Base-by-base conservation (phyloP, 1,284 basidiomycete species). In the Mycena citricolor region DNA sequence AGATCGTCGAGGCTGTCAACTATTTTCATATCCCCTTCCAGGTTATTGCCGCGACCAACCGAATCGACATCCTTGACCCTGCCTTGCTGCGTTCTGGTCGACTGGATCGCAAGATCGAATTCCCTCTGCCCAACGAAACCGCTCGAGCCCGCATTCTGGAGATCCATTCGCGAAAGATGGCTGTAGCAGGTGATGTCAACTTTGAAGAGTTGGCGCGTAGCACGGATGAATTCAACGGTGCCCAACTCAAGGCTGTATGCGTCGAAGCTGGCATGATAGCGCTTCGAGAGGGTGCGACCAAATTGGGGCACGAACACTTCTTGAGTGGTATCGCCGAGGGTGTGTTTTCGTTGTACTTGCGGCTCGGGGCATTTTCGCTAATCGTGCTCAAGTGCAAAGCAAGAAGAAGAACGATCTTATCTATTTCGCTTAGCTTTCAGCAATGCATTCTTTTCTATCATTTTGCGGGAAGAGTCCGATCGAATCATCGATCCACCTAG, bases 211-310 rank as follows among this genome's bases (percentile, higher is more conserved):
- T 99, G 29, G 92, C 95, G 0, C 72, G 81, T 41, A 76, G 92
- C 57, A 97, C 97, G 41, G 97, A 99, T 71, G 97, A 99, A 69
- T 99, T 99, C 61, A 94, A 91, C 14, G 95, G 94, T 46, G 95
- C 95, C 11, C 97, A 99, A 69, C 67, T 92, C 58, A 94, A 94
- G 71, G 94, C 93, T 24, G 86, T 97, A 16, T 94, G 94, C 71
- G 87, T 98, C 11, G 94, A 97, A 69, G 95, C 95, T 20, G 95
- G 97, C 51, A 99, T 99, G 97, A 95, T 98, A 60, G 89, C 95
- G 14, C 70, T 99, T 34, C 73, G 95, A 54, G 94, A 98, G 65
- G 94, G 94, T 33, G 92, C 94, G 13, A 83, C 83, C n/a, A 85
- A 86, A 65, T 71, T 97, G 48, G 82, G 77, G 21, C 94, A 97